These are phyloP conservation scores for Ascocoryne sarcoides DNA, from an alignment of 2,329 filamentous ascomycete species.

Conservation along the genomic window DNA sequence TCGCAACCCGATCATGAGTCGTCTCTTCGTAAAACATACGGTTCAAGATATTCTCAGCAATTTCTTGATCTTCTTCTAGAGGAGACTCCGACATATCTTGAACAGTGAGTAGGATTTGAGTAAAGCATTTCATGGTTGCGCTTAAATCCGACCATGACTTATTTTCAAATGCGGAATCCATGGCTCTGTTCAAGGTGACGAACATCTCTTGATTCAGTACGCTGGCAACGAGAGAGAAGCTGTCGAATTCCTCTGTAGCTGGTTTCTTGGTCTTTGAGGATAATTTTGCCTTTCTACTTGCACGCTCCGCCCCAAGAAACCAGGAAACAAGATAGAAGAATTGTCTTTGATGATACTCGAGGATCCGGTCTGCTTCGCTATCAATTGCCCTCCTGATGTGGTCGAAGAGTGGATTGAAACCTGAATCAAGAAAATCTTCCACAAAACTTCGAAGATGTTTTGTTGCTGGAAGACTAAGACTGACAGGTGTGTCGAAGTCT, in stretches of 20 bases:
- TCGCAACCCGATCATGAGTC: conserved; percentile 79
- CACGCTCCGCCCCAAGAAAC: conserved; percentile 82
- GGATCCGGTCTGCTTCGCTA: conserved; percentile 73
- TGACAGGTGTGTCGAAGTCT: conserved; percentile 67
- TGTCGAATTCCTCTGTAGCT: conserved; percentile 51
- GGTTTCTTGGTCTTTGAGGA: conserved; percentile 40
- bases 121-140: conserved; percentile 87
- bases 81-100: conserved; percentile 83
- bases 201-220: conserved; percentile 95
- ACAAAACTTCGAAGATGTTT: conserved; percentile 73
- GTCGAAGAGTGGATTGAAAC: conserved; percentile 85
- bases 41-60: conserved; percentile 92
- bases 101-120: conserved; percentile 83
- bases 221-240: conserved; percentile 77
- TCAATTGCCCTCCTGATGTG: conserved; percentile 85
- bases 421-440: conserved; percentile 87
- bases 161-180: conserved; percentile 69
- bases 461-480: conserved; percentile 65
- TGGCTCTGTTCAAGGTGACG: conserved; percentile 72
- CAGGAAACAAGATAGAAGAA: conserved; percentile 90
- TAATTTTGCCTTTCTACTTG: conserved; percentile 54
- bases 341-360: conserved; percentile 69
- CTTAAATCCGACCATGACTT: conserved; percentile 85
- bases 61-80: conserved; percentile 90
- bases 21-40: conserved; percentile 98